Evolutionary conservation across 768 basidiomycete species (phyloP), one percentile per base, ranked within the genome.

Genomic region (Phanerodontia chrysosporium): DNA sequence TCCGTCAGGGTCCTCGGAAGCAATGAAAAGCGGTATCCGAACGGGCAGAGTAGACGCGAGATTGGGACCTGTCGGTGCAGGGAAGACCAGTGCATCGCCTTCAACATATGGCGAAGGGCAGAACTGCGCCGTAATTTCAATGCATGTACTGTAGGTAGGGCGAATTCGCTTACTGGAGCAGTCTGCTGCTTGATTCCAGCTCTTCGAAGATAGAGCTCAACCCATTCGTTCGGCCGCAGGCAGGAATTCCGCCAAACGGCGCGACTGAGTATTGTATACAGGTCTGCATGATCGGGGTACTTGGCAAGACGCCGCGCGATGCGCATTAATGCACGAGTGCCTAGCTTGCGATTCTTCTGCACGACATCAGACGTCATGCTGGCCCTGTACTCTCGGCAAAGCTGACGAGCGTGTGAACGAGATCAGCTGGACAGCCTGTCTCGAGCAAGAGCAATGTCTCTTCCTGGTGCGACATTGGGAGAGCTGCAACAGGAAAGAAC

Each of bases 401-500:
- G 14, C 60, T 58, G 25, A 86, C 69, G 13, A 88, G 73, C 14
- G 66, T 69, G 1, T 78, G 67, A 13, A 81, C 70, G 30, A 73
- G 51, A 2, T 60, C 46, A 1, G 66, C 58, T 0, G 77, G 65
- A 63, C 85, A 86, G 3, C 81, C 82, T 0, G 84, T 84, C 9
- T 76, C 72, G 18, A 69, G 62, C 2, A 88, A 80, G 14, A 86
- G 68, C 1, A 66, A 60, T 0, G 66, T 62, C 70, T 88, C 85
- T 67, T 88, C 85, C 0, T 67, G 62, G 14, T 58, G 62, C 28
- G 76, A 74, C 85, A 88, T 88, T 0, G 85, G 84, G 63, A 82
- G 81, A 45, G 80, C 76, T 8, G 82, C 79, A 14, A 88, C 67
- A 10, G 84, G 69, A 68, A 86, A 83, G 75, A 88, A 86, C 84